Evolutionary conservation across 2,329 filamentous ascomycete species (phyloP).

Genomic region (Alternaria sp.): DNA sequence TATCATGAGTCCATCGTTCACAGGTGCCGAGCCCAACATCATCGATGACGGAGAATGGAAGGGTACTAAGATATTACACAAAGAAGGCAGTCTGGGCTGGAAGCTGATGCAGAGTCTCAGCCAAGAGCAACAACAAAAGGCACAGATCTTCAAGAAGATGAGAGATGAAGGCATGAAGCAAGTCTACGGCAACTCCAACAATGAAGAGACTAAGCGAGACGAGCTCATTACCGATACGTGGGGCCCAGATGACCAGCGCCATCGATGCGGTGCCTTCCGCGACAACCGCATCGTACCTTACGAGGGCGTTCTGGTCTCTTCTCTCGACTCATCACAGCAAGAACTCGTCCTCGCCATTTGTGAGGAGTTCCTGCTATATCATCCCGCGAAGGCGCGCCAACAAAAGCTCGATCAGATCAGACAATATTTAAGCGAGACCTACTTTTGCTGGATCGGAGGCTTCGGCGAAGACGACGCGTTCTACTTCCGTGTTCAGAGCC

Average conservation of each 20-base stretch:
- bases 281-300: slow-evolving; percentile 80
- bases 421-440: slow-evolving; percentile 70
- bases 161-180: slow-evolving; percentile 69
- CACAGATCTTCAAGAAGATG: slow-evolving; percentile 66
- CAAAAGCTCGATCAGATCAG: slow-evolving; percentile 63
- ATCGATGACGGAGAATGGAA: slow-evolving; percentile 69
- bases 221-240: slow-evolving; percentile 64
- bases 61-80: slow-evolving; percentile 70
- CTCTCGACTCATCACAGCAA: slow-evolving; percentile 59
- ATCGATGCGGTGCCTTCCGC: slow-evolving; percentile 77
- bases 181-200: slow-evolving; percentile 37
- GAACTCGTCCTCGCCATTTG: slow-evolving; percentile 64
- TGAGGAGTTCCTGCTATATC: slow-evolving; percentile 70
- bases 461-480: slow-evolving; percentile 72
- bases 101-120: slow-evolving; percentile 70
- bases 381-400: slow-evolving; percentile 63
- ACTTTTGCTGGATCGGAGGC: slow-evolving; percentile 80
- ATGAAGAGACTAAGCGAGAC: slow-evolving; percentile 38
- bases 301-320: slow-evolving; percentile 65
- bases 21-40: slow-evolving; percentile 78
- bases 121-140: slow-evolving; percentile 53
- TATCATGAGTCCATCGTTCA: slow-evolving; percentile 76
- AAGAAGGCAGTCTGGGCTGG: slow-evolving; percentile 70
- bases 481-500: slow-evolving; percentile 79
- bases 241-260: slow-evolving; percentile 82